Conservation (phyloP, 163 green algal species). For the Chlorella variabilis region DNA sequence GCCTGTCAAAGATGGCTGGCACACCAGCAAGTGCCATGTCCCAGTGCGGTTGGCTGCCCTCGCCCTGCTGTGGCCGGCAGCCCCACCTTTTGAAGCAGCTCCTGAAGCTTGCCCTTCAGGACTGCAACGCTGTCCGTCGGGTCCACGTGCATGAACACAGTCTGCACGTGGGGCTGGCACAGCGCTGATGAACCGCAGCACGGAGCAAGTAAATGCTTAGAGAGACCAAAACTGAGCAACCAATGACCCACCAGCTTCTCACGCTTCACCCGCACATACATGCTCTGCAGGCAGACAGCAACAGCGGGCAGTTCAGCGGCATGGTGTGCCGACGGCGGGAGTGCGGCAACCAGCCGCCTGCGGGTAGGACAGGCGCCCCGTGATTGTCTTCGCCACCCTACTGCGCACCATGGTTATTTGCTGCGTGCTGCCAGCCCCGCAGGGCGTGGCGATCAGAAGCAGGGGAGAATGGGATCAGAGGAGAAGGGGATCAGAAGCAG, state of each 20-base stretch:
- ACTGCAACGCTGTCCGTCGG: constrained; percentile 83
- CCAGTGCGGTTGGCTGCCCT: no score
- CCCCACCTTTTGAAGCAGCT: constrained; percentile 72
- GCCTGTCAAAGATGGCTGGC: no score
- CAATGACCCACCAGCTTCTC: constrained; percentile 60
- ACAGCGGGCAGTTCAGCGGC: neutral
- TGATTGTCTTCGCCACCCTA: no score
- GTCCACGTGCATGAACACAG: constrained; percentile 87
- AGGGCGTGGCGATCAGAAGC: neutral
- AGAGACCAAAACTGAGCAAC: no score
- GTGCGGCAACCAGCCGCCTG: no score
- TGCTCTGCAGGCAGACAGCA: constrained; percentile 37
- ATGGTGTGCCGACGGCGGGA: no score
- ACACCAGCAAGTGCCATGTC: no score
- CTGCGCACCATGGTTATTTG: constrained; percentile 3
- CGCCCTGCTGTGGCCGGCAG: no score
- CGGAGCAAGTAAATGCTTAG: no score
- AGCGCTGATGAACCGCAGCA: no score
- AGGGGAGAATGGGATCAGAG: neutral
- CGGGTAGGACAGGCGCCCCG: no score
- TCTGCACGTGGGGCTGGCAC: constrained; percentile 41
- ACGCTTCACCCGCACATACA: constrained; percentile 90
- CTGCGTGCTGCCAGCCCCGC: constrained; percentile 1
- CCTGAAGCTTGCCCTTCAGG: constrained; percentile 87
- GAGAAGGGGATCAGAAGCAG: neutral